A percentile compares a stretch with the other conserved stretches of the same genome.
phyloP scores from a whole-genome alignment of 768 basidiomycete genomes.

The Calocera cornea region DNA sequence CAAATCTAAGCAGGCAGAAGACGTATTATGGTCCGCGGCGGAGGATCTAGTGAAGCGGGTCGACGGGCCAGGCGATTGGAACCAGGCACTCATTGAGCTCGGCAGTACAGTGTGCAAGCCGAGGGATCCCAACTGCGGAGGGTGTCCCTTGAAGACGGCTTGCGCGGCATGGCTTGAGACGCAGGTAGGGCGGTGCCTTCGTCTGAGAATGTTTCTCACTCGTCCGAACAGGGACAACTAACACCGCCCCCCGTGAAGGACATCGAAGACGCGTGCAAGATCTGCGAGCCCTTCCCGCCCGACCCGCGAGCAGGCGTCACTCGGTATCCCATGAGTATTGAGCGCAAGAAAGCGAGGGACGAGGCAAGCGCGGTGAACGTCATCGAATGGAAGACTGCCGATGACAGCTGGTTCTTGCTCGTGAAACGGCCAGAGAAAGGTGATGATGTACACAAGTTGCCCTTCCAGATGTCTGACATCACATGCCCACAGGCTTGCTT shows the following conservation, averaged over 20 bases:
- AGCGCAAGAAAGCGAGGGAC: constrained; percentile 68
- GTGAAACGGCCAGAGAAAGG: constrained; percentile 74
- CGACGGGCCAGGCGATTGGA: constrained; percentile 64
- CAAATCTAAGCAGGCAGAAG: constrained; percentile 62
- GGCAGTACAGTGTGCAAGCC: constrained; percentile 89
- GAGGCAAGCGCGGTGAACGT: constrained; percentile 77
- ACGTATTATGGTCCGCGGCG: constrained; percentile 73
- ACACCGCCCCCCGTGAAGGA: constrained; percentile 28
- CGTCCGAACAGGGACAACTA: neutral
- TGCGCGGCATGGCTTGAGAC: constrained; percentile 47
- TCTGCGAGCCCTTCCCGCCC: constrained; percentile 47
- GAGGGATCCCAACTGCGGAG: constrained; percentile 55
- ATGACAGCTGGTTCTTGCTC: constrained; percentile 54
- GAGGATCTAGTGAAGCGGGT: constrained; percentile 46
- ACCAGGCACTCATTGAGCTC: constrained; percentile 88
- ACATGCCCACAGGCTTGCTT: constrained; percentile 62
- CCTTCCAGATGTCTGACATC: constrained; percentile 6
- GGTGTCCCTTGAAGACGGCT: constrained; percentile 55
- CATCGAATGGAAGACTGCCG: constrained; percentile 52
- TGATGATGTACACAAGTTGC: constrained; percentile 20
- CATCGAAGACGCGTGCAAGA: constrained; percentile 61
- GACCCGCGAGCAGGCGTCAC: constrained; percentile 34
- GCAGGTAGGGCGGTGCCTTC: constrained; percentile 18
- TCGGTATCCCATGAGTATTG: constrained; percentile 75
- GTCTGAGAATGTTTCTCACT: neutral